Evolutionary conservation across 2,329 filamentous ascomycete genomes (phyloP).

Genomic region (Polychaeton citri): DNA sequence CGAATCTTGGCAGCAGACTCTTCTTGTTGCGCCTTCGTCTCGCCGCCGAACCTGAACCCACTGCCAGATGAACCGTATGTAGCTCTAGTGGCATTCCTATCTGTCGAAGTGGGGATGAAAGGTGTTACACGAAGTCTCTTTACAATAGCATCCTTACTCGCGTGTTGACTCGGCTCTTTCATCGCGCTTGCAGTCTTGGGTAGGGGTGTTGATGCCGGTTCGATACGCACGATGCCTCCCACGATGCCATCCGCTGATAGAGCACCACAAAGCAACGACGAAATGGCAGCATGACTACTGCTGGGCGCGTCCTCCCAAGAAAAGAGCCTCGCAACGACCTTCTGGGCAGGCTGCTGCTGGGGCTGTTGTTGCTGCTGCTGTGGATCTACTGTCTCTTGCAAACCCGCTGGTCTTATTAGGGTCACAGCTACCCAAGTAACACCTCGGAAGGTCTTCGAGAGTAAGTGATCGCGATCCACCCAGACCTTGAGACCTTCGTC

Average conservation of each 20-base stretch:
- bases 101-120: slow-evolving; percentile 48
- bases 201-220: slow-evolving; percentile 64
- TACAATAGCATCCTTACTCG: slow-evolving; percentile 34
- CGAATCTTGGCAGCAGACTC: slow-evolving; percentile 60
- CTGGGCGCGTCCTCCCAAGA: slow-evolving; percentile 82
- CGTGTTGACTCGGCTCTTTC: slow-evolving; percentile 24
- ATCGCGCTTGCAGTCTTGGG: slow-evolving; percentile 43
- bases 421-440: slow-evolving; percentile 68
- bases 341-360: slow-evolving; percentile 45
- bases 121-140: slow-evolving; percentile 67
- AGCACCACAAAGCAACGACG: slow-evolving; percentile 59
- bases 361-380: slow-evolving; percentile 51
- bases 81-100: slow-evolving; percentile 27
- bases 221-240: slow-evolving; percentile 75
- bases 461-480: slow-evolving; percentile 67
- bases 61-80: slow-evolving; percentile 21
- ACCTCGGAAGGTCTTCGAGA: slow-evolving; percentile 59
- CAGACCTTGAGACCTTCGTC: slow-evolving; percentile 58
- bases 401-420: slow-evolving; percentile 68
- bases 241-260: slow-evolving; percentile 62
- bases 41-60: slow-evolving; percentile 77
- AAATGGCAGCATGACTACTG: slow-evolving; percentile 65
- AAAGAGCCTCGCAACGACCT: slow-evolving; percentile 61
- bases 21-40: slow-evolving; percentile 70
- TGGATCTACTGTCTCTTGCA: slow-evolving; percentile 58